Conservation (phyloP, 345 rosid genomes). For the Angophora floribunda region DNA sequence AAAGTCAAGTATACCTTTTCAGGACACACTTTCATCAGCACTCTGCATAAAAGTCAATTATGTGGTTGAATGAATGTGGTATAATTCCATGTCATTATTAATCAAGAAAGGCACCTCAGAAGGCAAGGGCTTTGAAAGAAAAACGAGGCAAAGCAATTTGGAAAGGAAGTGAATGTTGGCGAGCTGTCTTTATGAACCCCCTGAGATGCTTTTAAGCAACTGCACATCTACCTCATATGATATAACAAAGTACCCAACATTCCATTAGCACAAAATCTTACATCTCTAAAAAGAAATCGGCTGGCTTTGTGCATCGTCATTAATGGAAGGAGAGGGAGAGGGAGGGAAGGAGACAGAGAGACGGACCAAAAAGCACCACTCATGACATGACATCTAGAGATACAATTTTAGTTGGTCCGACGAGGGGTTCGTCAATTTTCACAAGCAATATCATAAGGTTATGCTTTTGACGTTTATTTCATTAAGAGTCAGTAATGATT, state of each 20-base stretch:
- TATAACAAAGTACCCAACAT: not conserved
- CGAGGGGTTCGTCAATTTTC: not conserved
- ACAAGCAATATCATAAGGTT: not conserved
- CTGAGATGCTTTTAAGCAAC: not conserved
- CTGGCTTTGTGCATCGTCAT: not conserved
- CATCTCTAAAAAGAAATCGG: not conserved
- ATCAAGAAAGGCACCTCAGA: not conserved
- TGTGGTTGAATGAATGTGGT: not conserved
- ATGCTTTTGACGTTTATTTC: not conserved
- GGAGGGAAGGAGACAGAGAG: not conserved
- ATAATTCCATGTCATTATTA: not conserved
- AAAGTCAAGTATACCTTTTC: not conserved
- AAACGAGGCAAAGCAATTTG: not conserved
- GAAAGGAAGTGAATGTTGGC: not conserved
- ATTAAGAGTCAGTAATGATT: not conserved
- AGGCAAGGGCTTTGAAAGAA: not conserved
- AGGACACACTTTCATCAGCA: not conserved
- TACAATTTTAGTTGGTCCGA: not conserved
- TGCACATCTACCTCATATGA: not conserved
- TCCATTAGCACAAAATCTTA: not conserved
- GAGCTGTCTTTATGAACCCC: not conserved
- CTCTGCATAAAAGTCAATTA: not conserved
- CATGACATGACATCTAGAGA: not conserved
- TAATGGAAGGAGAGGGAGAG: not conserved
- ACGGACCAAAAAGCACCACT: not conserved